Base-by-base conservation (phyloP, 306 rosid genomes). In the Vachellia collinsii region DNA sequence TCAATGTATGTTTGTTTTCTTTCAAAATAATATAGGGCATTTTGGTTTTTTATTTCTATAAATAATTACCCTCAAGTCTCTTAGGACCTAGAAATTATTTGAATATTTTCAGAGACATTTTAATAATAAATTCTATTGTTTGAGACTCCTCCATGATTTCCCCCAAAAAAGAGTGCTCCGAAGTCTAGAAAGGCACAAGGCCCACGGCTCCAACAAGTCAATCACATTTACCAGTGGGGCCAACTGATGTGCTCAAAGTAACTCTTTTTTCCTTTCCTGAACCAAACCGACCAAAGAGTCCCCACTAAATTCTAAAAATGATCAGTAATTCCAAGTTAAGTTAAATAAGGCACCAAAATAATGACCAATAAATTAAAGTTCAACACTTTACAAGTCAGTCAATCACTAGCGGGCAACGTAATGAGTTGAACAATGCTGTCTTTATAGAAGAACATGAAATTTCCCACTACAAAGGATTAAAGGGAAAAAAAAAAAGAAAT, bases 401-500 rank as follows among this genome's bases (percentile, higher is more conserved):
- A 75, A 14, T n/a, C 47, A 67, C n/a, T 4, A 39, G 22, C 29
- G 17, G 29, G 19, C 25, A 9, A 19, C 10, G 68, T 29, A 62
- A 1, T 25, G 37, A 29, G 5, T 22, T 10, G 10, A 14, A 6
- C 41, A 36, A 29, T 14, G 12, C 14, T 29, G 11, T 34, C 20
- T 61, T 16, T 8, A 41, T 44, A 12, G 72, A 76, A 47, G 50
- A 77, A n/a, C 48, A 48, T 47, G 65, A 47, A 34, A 48, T n/a
- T n/a, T 11, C 53, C 16, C 39, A 46, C 37, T 11, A 34, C 19
- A 62, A 76, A 62, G 12, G 54, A 25, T 23, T n/a, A 12, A 22
- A n/a, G n/a, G n/a, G n/a, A n/a, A n/a, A 20, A 8, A 29, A 29
- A 16, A 8, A 3, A 23, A 5, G 14, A 56, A 13, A 34, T n/a